Percentiles rank a stretch among this genome's conserved stretches.
Evolutionary conservation across 2,329 filamentous ascomycete species (phyloP).

Genomic region (Hypoxylon sp.): DNA sequence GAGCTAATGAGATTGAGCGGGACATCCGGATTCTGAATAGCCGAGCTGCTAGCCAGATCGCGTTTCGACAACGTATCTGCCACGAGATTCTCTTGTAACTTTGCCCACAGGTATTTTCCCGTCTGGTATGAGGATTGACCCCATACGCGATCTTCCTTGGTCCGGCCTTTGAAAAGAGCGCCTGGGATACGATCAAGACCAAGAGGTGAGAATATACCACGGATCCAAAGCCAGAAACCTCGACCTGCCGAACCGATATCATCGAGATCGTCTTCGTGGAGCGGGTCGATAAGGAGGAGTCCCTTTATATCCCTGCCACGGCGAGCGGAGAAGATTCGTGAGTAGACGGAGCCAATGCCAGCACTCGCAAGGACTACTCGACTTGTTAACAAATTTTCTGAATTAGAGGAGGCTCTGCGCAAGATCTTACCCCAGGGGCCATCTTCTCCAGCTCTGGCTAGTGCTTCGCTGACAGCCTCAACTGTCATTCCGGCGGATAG

Average conservation of each 20-base stretch:
- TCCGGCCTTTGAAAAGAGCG: conserved; percentile 84
- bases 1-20: conserved; percentile 87
- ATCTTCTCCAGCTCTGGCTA: conserved; percentile 82
- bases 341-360: conserved; percentile 89
- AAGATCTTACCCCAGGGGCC: conserved; percentile 76
- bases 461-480: conserved; percentile 87
- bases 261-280: conserved; percentile 88
- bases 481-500: conserved; percentile 94
- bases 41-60: conserved; percentile 82
- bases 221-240: conserved; percentile 88
- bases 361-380: conserved; percentile 79
- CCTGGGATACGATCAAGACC: conserved; percentile 85
- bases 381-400: conserved; percentile 7
- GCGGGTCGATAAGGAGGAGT: conserved; percentile 85
- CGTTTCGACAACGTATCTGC: conserved; percentile 86
- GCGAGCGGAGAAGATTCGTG: conserved; percentile 89
- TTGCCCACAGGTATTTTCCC: conserved; percentile 88
- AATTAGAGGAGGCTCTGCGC: neutral
- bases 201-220: conserved; percentile 87
- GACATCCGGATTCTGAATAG: conserved; percentile 82
- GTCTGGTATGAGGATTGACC: conserved; percentile 82
- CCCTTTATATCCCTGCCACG: conserved; percentile 81
- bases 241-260: conserved; percentile 74
- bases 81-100: conserved; percentile 92
- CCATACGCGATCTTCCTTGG: conserved; percentile 85